Evolutionary conservation across 2,329 filamentous ascomycete species (phyloP), one percentile per base, ranked within the genome.

Genomic region (Fusarium chaquense): DNA sequence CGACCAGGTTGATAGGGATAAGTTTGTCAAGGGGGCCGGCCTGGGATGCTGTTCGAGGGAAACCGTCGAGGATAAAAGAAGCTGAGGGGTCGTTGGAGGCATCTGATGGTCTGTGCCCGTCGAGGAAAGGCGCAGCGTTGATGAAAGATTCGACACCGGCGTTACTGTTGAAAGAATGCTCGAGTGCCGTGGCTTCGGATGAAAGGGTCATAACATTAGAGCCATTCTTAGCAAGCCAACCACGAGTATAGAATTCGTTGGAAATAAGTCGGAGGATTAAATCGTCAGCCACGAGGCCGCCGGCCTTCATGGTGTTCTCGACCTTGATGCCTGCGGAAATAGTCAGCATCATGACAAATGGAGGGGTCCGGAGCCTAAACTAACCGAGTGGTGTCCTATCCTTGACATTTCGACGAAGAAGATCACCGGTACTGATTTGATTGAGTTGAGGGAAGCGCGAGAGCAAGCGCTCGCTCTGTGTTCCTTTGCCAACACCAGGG

Each of bases 401-500:
- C 81, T 96, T 91, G 76, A 99, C 95, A 90, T 98, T 97, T 78
- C 93, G 90, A 67, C 96, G 91, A 62, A 99, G 83, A 18, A 99
- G 84, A 80, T 99, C 95, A 65, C 96, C 96, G 6, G 96, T 97
- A 81, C 93, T 97, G 80, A 99, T 95, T 20, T 94, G 91, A 55
- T 93, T 91, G 47, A 99, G 85, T 77, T 98, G 92, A 5, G 94
- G 93, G 78, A 96, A 99, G 72, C 92, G 90, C 73, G 90, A 85
- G 73, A 98, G 90, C 67, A 99, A 85, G 66, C 96, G 90, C 80
- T 97, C 93, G 53, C 93, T 93, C 83, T 99, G 96, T 5, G 96
- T 99, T 68, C 95, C 96, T 81, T 99, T 99, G 68, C 96, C 96
- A 60, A 97, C 96, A 62, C 94, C 94, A n/a, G 96, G 96, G 54